Base-by-base conservation (phyloP, 169 alveolate species). In the Plasmodium billcollinsi region DNA sequence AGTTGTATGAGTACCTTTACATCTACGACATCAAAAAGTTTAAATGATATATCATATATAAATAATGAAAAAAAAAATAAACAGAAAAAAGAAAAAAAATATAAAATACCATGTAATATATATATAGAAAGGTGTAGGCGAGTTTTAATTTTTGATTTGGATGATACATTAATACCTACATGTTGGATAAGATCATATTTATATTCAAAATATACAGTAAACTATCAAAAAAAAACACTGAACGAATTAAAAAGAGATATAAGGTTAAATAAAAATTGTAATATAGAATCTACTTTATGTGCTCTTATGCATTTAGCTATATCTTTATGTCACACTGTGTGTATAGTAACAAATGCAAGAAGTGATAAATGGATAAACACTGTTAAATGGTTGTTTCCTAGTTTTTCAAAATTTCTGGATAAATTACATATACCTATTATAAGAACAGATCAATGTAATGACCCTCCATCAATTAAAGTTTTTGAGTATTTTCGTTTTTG, bases 321-420 rank as follows among this genome's bases (percentile, higher is more conserved):
- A 63, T 88, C 91, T 33, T 56, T 85, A 72, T 80, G 94, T 73
- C 80, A 88, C 54, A 94, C 95, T 15, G 96, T 94, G 6, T 95
- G 92, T n/a, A 95, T 95, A 33, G 97, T 95, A 3, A 95, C 97
- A 14, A 95, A 95, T 78, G 97, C 97, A 26, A 91, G 97, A 47
- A 92, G 96, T 43, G 93, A 88, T 58, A 88, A 92, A 56, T 95
- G 97, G 97, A 72, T 95, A 24, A 85, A 92, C 47, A 94, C 94
- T 3, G 88, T 95, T 73, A 94, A 93, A 52, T 91, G 92, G 58
- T 88, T 95, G 90, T 95, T 95, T 73, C 97, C 97, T 21, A 96
- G 92, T 61, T 80, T 95, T 66, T 73, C 88, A 3, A 80, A 88
- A 72, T 90, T 93, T 14, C 91, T 95, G 11, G 78, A 80, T 20